phyloP scores from a whole-genome alignment of 2,329 filamentous ascomycete species.

The Amylocarpus encephaloides region DNA sequence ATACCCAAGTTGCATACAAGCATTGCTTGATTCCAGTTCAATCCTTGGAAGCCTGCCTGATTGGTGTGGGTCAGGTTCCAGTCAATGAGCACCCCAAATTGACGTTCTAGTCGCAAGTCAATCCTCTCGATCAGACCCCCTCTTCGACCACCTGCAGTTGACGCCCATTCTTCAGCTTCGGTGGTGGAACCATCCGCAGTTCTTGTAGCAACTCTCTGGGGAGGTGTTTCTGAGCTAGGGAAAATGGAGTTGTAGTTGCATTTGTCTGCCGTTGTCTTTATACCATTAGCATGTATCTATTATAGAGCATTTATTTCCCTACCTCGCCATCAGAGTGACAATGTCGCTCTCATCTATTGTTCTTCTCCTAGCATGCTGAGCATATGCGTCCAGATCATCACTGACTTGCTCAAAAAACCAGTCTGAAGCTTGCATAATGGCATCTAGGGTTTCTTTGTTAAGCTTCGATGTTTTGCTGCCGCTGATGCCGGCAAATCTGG shows the following conservation, averaged over 20 bases:
- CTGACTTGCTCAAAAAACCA: slow-evolving; percentile 89
- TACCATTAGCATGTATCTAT: slow-evolving; percentile 23
- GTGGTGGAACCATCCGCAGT: slow-evolving; percentile 61
- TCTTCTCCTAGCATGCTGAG: slow-evolving; percentile 74
- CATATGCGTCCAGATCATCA: slow-evolving; percentile 73
- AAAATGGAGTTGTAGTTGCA: slow-evolving; percentile 68
- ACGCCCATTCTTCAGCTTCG: slow-evolving; percentile 39
- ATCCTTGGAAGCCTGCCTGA: not conserved
- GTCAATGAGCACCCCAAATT: slow-evolving; percentile 13
- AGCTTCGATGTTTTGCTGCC: slow-evolving; percentile 63
- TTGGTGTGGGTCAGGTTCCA: not conserved
- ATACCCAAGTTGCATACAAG: too few species aligned
- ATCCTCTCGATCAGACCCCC: slow-evolving; percentile 27
- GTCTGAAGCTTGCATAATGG: slow-evolving; percentile 74
- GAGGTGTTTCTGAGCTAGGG: slow-evolving; percentile 75
- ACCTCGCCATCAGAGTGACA: slow-evolving; percentile 77
- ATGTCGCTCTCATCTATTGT: slow-evolving; percentile 83
- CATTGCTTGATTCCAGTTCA: not conserved
- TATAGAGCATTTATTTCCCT: slow-evolving; percentile 32
- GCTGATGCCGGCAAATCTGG: slow-evolving; percentile 62
- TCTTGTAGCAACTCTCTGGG: slow-evolving; percentile 79
- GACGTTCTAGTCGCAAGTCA: slow-evolving; percentile 4
- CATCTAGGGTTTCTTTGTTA: slow-evolving; percentile 64
- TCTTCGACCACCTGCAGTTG: slow-evolving; percentile 35
- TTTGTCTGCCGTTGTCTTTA: slow-evolving; percentile 71